Conservation (phyloP, 2,329 filamentous ascomycete species). For the Epichloe sp. region DNA sequence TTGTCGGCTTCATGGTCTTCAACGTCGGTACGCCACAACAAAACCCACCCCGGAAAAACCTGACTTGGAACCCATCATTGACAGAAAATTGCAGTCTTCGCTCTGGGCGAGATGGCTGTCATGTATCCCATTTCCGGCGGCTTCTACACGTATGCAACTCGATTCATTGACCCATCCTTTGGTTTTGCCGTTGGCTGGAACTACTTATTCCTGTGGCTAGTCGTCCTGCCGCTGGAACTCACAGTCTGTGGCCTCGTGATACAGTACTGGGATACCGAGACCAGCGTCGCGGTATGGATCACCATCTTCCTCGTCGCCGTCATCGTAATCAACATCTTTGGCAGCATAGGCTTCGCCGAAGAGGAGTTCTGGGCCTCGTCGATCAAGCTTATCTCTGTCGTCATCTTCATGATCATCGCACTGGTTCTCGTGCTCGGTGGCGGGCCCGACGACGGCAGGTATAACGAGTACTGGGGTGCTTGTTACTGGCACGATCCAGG, state of each 20-base stretch:
- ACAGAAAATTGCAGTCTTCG: constrained; percentile 31
- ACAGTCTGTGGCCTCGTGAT: constrained; percentile 39
- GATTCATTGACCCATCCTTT: constrained; percentile 50
- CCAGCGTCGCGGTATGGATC: constrained; percentile 38
- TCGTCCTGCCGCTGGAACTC: constrained; percentile 36
- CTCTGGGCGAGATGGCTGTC: constrained; percentile 47
- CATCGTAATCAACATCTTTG: constrained; percentile 40
- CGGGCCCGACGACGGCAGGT: constrained; percentile 32
- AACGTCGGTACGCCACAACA: constrained; percentile 12
- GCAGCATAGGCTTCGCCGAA: constrained; percentile 37
- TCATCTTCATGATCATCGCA: constrained; percentile 50
- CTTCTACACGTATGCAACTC: constrained; percentile 48
- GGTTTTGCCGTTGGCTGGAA: constrained; percentile 39
- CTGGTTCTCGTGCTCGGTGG: constrained; percentile 45
- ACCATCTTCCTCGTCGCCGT: constrained; percentile 37
- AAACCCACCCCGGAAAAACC: background rate
- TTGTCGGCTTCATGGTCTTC: constrained; percentile 44
- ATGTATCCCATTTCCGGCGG: constrained; percentile 50
- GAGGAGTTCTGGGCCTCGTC: constrained; percentile 43
- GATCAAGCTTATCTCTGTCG: constrained; percentile 42
- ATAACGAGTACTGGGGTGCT: constrained; percentile 30
- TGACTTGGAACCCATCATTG: background rate
- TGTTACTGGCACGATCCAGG: constrained; percentile 30
- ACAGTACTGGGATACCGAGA: constrained; percentile 34
- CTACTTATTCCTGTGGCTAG: constrained; percentile 35